Percentiles rank a stretch among this genome's conserved stretches.
These are phyloP conservation scores for Plicaturopsis crispa DNA, from an alignment of 768 basidiomycete species.

Conservation along the genomic window DNA sequence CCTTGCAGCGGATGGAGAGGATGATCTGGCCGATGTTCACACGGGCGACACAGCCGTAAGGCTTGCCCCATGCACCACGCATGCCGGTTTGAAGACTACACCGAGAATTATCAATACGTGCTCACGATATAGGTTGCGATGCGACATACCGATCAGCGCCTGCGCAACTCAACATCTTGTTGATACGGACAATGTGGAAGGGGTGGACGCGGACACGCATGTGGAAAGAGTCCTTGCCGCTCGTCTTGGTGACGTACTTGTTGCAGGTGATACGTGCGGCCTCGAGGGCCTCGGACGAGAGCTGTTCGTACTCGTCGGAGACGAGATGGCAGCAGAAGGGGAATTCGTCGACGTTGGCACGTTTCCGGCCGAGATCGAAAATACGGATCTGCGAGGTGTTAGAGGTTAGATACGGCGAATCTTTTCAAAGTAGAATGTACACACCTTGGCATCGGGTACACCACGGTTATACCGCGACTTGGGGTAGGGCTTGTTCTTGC, in stretches of 20 bases:
- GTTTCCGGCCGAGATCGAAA: conserved; percentile 93
- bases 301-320: conserved; percentile 96
- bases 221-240: conserved; percentile 99
- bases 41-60: conserved; percentile 92
- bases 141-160: conserved; percentile 88
- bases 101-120: neutral
- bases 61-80: conserved; percentile 99
- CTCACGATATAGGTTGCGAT: neutral
- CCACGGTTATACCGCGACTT: conserved; percentile 96
- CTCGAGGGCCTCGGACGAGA: conserved; percentile 93
- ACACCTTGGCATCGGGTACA: conserved; percentile 91
- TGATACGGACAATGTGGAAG: conserved; percentile 98
- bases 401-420: neutral
- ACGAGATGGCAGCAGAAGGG: conserved; percentile 96
- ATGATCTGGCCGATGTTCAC: conserved; percentile 98
- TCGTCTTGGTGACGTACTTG: conserved; percentile 98
- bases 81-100: conserved; percentile 88
- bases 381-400: conserved; percentile 76
- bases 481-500: conserved; percentile 99
- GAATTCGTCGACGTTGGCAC: conserved; percentile 95
- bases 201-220: conserved; percentile 95
- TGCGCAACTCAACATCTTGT: conserved; percentile 99
- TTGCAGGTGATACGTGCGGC: conserved; percentile 99
- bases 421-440: conserved; percentile 7
- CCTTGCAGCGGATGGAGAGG: conserved; percentile 86